phyloP scores from a whole-genome alignment of 257 asterid genomes.

The Solanum tarapatanum region DNA sequence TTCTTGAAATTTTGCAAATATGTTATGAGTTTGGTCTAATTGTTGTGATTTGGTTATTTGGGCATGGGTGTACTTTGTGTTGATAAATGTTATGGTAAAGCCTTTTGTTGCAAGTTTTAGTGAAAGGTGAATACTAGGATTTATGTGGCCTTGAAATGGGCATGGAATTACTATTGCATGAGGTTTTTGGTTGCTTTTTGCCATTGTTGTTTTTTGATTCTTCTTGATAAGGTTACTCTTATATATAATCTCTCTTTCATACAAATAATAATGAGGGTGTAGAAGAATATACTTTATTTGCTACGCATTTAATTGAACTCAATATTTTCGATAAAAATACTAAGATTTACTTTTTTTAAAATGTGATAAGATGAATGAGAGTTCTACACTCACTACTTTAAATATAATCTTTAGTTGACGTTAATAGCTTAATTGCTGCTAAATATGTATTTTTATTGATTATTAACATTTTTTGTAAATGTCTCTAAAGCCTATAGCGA shows the following conservation, averaged over 20 bases:
- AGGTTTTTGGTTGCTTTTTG: background rate
- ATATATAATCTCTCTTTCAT: background rate
- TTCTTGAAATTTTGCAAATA: conserved; percentile 20
- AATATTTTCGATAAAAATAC: background rate
- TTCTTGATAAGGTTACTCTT: background rate
- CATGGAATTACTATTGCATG: conserved; percentile 5
- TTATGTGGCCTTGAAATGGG: conserved; percentile 11
- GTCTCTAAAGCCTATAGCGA: background rate
- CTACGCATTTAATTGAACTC: background rate
- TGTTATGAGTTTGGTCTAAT: conserved; percentile 1
- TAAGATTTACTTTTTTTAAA: too few species aligned
- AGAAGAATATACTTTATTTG: background rate
- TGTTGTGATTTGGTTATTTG: conserved; percentile 1
- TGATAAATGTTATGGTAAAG: background rate
- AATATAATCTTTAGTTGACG: too few species aligned
- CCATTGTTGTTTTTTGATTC: background rate
- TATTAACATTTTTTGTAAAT: too few species aligned
- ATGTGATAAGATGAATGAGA: background rate
- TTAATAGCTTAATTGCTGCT: too few species aligned
- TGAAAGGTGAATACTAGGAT: background rate
- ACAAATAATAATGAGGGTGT: background rate
- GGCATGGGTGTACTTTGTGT: background rate
- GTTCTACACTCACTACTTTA: background rate
- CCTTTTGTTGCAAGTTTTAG: conserved; percentile 12
- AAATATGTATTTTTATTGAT: background rate